phyloP scores from a whole-genome alignment of 2,329 filamentous ascomycete genomes.

The Hypoxylon sp. region DNA sequence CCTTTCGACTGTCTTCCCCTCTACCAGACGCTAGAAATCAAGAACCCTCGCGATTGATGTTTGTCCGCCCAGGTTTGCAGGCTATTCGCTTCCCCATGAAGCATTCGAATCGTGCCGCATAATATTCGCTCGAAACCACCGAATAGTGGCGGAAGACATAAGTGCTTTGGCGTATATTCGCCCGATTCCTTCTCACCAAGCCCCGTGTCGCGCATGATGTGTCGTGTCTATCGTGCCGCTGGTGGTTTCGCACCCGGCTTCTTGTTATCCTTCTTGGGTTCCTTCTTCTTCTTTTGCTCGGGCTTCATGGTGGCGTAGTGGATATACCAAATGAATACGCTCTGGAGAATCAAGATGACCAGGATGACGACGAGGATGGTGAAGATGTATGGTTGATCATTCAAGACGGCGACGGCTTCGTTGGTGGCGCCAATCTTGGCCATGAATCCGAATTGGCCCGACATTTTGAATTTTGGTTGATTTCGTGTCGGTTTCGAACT shows the following conservation, averaged over 20 bases:
- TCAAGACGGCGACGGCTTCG: constrained; percentile 66
- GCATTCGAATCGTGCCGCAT: neutral
- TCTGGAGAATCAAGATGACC: constrained; percentile 57
- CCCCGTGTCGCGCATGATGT: neutral
- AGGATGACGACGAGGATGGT: constrained; percentile 65
- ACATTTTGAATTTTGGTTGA: constrained; percentile 39
- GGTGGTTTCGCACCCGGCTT: constrained; percentile 47
- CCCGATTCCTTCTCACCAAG: too few relatives aligned
- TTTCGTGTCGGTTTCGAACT: constrained; percentile 8
- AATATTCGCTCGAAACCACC: neutral
- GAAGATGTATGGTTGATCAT: constrained; percentile 68
- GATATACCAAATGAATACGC: constrained; percentile 64
- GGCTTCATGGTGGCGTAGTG: constrained; percentile 68
- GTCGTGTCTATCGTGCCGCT: constrained; percentile 38
- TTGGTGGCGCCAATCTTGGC: constrained; percentile 64
- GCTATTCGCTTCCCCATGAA: neutral
- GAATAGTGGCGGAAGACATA: too few relatives aligned
- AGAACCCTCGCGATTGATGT: neutral
- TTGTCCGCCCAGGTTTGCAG: constrained; percentile 1
- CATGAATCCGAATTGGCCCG: constrained; percentile 67
- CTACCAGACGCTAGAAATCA: neutral
- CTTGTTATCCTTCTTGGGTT: constrained; percentile 53
- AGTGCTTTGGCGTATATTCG: too few relatives aligned
- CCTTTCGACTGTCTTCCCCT: constrained; percentile 1
- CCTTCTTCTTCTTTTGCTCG: constrained; percentile 65